Conservation (phyloP, 345 rosid genomes). For the Eucalyptus polybractea region DNA sequence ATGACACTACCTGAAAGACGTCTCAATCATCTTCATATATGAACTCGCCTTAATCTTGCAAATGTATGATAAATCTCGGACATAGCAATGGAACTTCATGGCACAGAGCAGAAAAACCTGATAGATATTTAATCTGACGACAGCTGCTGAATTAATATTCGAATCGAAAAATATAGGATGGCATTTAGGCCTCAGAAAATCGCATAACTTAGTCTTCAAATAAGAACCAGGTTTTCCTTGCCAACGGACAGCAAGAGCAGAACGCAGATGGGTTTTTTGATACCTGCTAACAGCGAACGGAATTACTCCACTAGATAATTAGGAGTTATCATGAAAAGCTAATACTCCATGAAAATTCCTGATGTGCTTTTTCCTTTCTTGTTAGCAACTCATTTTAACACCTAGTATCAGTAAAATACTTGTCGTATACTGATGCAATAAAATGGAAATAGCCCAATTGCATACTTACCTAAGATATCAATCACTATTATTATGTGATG, state of each 20-base stretch:
- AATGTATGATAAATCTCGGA: constrained; percentile 32
- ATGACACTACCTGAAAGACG: constrained; percentile 38
- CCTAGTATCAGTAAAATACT: neutral
- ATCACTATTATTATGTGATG: neutral
- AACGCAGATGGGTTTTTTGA: constrained; percentile 43
- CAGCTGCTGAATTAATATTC: constrained; percentile 54
- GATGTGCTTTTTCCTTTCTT: neutral
- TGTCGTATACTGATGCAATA: neutral
- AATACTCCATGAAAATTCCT: neutral
- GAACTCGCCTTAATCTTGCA: constrained; percentile 26
- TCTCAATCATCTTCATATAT: constrained; percentile 24
- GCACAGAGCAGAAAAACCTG: constrained; percentile 71
- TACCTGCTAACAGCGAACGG: constrained; percentile 26
- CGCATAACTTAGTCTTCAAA: constrained; percentile 28
- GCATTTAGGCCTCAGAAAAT: constrained; percentile 64
- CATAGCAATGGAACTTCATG: constrained; percentile 74
- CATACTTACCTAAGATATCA: neutral
- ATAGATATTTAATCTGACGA: constrained; percentile 68
- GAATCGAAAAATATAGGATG: constrained; percentile 74
- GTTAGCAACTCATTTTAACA: neutral
- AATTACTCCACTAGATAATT: neutral
- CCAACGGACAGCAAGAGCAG: constrained; percentile 54
- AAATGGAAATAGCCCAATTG: neutral
- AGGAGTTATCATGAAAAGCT: neutral
- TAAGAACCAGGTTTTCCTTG: constrained; percentile 29